Evolutionary conservation across 1,284 basidiomycete species (phyloP), one percentile per base, ranked within the genome.

Genomic region (Coniophora puteana): DNA sequence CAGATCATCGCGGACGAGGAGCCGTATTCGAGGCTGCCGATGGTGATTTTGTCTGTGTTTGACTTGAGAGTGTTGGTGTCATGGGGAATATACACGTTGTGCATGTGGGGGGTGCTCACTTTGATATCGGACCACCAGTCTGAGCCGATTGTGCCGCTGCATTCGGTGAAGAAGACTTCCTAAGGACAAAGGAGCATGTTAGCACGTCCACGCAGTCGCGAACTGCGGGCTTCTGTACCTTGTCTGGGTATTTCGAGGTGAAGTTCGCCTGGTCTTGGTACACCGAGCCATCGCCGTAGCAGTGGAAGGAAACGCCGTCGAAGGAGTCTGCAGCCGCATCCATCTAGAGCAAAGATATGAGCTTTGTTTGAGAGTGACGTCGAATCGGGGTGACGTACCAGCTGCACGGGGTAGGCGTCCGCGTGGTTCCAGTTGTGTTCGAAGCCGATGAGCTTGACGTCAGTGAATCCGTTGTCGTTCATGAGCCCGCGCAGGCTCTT

Each of bases 91-190:
- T n/a, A n/a, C n/a, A n/a, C n/a, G n/a, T n/a, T n/a, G n/a, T n/a
- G n/a, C n/a, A n/a, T n/a, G n/a, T n/a, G n/a, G n/a, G n/a, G n/a
- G n/a, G n/a, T n/a, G n/a, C n/a, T n/a, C n/a, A n/a, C n/a, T n/a
- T 86, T 86, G 59, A 86, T 80, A 49, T 87, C 82, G 42, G 62
- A 67, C 83, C 84, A 89, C 83, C 83, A 88, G 56, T 88, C 83
- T n/a, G 73, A 74, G 21, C 71, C 71, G 35, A 69, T 55, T 5
- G 51, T 56, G 12, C 75, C 74, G 8, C 70, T 60, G 51, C 76
- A 76, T 43, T 77, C 76, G 4, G 74, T 74, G 48, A 76, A 66
- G 59, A 69, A 73, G 8, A 76, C 65, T 48, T 72, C 69, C 58
- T 59, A 18, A 10, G 7, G 4, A 16, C 45, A 20, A 44, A 22